Base-by-base conservation (phyloP, 1,284 basidiomycete species). In the Boletus albobrunnescens region DNA sequence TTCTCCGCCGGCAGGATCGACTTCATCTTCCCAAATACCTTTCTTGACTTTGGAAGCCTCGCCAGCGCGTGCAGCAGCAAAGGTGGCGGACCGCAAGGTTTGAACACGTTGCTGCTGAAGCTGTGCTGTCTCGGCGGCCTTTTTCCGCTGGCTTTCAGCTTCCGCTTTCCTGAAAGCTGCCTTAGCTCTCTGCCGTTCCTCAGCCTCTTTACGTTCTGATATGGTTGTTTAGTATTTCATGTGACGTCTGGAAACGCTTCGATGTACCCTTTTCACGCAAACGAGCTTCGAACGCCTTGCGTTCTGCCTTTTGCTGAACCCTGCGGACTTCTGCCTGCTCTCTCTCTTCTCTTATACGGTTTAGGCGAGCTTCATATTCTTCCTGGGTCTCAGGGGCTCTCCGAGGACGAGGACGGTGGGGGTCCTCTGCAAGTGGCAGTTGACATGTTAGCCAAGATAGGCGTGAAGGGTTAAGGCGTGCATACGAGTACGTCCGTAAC, bases 1-100 rank as follows among this genome's bases (percentile, higher is more conserved):
- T 67, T 88, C 85, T 22, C 82, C 82, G 28, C 84, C 84, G 16
- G 78, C 71, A 39, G 82, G 80, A 64, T 87, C 84, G 43, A 87
- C 81, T 23, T 71, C 68, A 41, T 84, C 74, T 67, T 86, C 82
- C 76, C 77, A 87, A 14, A 87, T 64, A 26, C 77, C 78, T 51
- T 77, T 76, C 67, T 77, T 80, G 38, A 87, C 86, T 39, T 64
- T 67, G 4, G 67, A 71, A 20, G 65, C 56, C 33, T 84, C 70
- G 6, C 78, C 75, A 14, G 64, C 59, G 13, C 84, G 75, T 38
- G 83, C 83, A 26, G 83, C 82, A 12, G 73, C 67, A 61, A 89
- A 87, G 17, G 78, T 72, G 23, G 71, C 71, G 8, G 81, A 82
- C 43, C 86, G 78, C 41, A 71, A 67, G 17, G 57, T 61, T 56